Percentiles rank a stretch among this genome's conserved stretches.
These are phyloP conservation scores for Lactarius tabidus DNA, from an alignment of 768 basidiomycete species.

Conservation along the genomic window DNA sequence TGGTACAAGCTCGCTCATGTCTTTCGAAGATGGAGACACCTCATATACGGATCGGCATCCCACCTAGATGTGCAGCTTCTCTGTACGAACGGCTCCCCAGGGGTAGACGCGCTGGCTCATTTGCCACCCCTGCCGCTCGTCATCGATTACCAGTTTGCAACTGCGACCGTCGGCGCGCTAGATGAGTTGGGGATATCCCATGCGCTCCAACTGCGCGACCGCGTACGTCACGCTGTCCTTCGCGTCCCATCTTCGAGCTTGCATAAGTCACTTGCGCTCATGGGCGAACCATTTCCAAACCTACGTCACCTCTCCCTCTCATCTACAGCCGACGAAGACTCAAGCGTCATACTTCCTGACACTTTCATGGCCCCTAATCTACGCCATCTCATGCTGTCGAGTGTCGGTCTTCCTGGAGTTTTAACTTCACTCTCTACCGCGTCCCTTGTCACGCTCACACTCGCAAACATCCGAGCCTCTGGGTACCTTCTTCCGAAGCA, in stretches of 20 bases:
- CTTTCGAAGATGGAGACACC: neutral
- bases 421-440: neutral
- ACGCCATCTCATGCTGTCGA: neutral
- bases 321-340: neutral
- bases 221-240: neutral
- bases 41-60: neutral
- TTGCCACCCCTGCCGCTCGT: constrained; percentile 2
- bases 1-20: neutral
- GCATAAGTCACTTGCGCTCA: neutral
- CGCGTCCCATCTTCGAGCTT: neutral
- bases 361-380: neutral
- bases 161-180: neutral
- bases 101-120: neutral
- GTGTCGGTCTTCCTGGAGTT: neutral
- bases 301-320: neutral
- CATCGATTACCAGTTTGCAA: neutral
- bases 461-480: neutral
- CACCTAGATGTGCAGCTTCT: neutral
- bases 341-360: neutral
- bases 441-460: neutral
- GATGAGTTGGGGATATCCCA: neutral
- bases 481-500: too few species aligned
- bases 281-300: neutral
- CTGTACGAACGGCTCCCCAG: neutral
- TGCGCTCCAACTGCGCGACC: neutral